Percentiles rank a stretch among this genome's conserved stretches.
Evolutionary conservation across 148 eudicot species (phyloP).

Genomic region (Vaccinium macrocarpon): DNA sequence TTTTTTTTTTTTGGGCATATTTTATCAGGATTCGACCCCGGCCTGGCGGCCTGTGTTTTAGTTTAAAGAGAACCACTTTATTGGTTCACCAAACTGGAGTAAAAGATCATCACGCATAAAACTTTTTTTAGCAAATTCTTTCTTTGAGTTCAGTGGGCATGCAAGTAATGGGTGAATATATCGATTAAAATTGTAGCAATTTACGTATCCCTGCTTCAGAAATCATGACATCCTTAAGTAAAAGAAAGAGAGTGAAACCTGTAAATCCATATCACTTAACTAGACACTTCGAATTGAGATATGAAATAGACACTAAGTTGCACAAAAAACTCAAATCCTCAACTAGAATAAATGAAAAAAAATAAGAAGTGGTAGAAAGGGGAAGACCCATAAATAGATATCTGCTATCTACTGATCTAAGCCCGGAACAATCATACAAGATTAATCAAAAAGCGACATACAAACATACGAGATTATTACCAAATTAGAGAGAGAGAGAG

Average conservation of each 20-base stretch:
- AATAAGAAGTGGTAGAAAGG: neutral
- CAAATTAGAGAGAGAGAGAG: conserved; percentile 4
- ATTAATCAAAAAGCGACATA: neutral
- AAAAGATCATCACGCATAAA: neutral
- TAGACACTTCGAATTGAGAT: no score
- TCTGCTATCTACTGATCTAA: neutral
- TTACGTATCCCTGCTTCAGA: neutral
- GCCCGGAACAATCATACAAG: neutral
- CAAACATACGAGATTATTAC: neutral
- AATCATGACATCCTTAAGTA: neutral
- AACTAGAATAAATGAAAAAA: neutral
- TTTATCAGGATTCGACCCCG: no score
- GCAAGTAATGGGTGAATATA: neutral
- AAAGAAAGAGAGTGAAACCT: neutral
- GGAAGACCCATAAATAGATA: neutral
- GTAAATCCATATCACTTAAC: neutral
- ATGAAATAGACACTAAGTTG: no score
- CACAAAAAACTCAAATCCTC: neutral
- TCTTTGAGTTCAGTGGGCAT: no score
- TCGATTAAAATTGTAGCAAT: neutral
- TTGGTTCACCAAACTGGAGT: neutral
- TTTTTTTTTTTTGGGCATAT: no score
- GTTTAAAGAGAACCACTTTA: neutral
- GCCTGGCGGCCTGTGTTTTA: neutral
- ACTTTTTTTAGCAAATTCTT: neutral